Evolutionary conservation across 1,284 basidiomycete genomes (phyloP), one percentile per base, ranked within the genome.

Genomic region (Hortiboletus rubellus): DNA sequence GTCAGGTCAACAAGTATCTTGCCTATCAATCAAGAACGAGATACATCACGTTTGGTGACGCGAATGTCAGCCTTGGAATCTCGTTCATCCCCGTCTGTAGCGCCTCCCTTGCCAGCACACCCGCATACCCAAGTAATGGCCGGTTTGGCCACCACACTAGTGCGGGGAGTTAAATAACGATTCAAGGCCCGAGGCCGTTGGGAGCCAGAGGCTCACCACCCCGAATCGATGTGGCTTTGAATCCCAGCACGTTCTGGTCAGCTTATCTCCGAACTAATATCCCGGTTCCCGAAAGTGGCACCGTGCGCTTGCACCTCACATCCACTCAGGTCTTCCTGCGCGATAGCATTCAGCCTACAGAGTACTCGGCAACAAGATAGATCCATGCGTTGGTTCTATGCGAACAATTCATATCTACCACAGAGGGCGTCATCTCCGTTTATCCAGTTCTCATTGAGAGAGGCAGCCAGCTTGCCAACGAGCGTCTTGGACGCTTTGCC

Each of bases 91-190:
- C 83, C 9, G 77, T 82, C 61, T 82, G 77, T 51, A 95, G 64
- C 4, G 87, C 87, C 50, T 89, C 86, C 64, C 81, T 81, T 11
- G 88, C 89, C 7, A 91, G 72, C 41, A 77, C 78, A 52, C 79
- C 76, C 0, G 85, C 87, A 86, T 88, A 91, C 55, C 75, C 76
- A 36, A 89, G 69, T 30, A 90, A 77, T 24, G 22, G 22, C 22
- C 22, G 22, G 22, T 22, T 22, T 22, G 22, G 22, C 22, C 22
- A 22, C 22, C 22, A 22, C 3, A 22, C 22, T 22, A 22, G 22
- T 27, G 27, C 27, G 27, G 27, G 27, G 27, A 27, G 27, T 65
- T 50, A 52, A 59, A 57, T 27, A n/a, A 53, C 42, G 22, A 27
- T 12, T 15, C 44, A 18, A 33, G 49, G 22, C 22, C 22, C 22